Evolutionary conservation across 1,284 basidiomycete species (phyloP), one percentile per base, ranked within the genome.

Genomic region (Marasmius sp.): DNA sequence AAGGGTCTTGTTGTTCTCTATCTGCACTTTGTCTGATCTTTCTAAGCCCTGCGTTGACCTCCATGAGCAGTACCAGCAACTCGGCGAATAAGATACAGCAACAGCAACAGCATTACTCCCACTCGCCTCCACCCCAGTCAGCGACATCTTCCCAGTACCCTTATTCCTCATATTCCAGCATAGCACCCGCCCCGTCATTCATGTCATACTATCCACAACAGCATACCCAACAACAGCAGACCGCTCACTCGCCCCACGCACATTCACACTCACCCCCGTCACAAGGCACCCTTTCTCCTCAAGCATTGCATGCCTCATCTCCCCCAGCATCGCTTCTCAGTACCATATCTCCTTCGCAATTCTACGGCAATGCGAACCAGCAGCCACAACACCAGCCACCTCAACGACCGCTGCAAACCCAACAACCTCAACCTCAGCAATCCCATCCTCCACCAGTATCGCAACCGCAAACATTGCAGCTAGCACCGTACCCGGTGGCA

Each of bases 21-120:
- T 62, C 61, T 18, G 50, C 61, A 38, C 63, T 69, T n/a, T 72
- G 37, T 38, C 70, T 57, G 45, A 70, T 41, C 67, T 75, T 11
- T 74, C 58, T 7, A 64, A 85, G 84, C 62, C 84, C 84, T 9
- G 77, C 79, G 54, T 70, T 86, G 68, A 85, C 81, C 14, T 83
- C 78, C 49, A 76, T 83, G 66, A 81, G 75, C 59, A 74, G 77
- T 41, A 65, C 76, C 4, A 74, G 73, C 77, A 12, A 72, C 73
- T 59, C 67, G 70, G 4, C 68, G 74, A 33, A 79, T 47, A 67
- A 71, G 49, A 64, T 68, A 56, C 65, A 39, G 22, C 48, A 51
- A 49, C 61, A 58, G 22, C 59, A 63, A 52, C 50, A 49, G 61
- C 20, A 54, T 14, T 59, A 67, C 50, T 70, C 65, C 57, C 67